Base-by-base conservation (phyloP, 176 grass and related monocot genomes). In the Cenchrus purpureus region DNA sequence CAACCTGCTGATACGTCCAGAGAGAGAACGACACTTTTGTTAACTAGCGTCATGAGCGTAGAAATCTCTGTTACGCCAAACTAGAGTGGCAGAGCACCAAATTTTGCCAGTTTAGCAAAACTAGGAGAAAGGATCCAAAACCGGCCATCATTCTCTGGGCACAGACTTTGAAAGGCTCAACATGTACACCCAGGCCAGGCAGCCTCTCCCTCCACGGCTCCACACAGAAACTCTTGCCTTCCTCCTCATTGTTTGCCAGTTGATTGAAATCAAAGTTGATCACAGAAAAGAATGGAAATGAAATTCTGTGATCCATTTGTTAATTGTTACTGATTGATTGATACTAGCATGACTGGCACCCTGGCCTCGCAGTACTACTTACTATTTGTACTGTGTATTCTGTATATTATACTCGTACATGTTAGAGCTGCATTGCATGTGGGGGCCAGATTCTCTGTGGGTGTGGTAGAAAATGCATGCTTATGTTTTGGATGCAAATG, bases 161-260 rank as follows among this genome's bases (percentile, higher is more conserved):
- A 89, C 81, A 80, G 17, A 80, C 88, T 85, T 76, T 64, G 32
- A 82, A 55, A 66, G 42, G 34, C 69, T 85, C 16, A 59, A 40
- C 25, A 40, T 40, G 37, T 4, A 40, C 37, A 43, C 82, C 85
- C 75, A 59, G 74, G 58, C 53, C 44, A 76, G 37, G 52, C 65
- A 14, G 45, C 16, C 62, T 65, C 62, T 65, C 46, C 31, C 62
- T 65, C 46, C 31, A 32, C 31, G 31, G 31, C 31, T 25, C 22
- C 64, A 73, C 10, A 76, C 52, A 37, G 71, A 63, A 80, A 73
- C 46, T 52, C 84, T 79, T 86, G 84, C 57, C 9, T 46, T 46
- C 45, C 45, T 8, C 79, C 86, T 88, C 65, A 63, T 61, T 81
- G 42, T 89, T 84, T 19, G 29, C 72, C 50, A 74, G 8, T 6